phyloP scores from a whole-genome alignment of 805 yeast genomes.

The Kockiozyma suomiensis region DNA sequence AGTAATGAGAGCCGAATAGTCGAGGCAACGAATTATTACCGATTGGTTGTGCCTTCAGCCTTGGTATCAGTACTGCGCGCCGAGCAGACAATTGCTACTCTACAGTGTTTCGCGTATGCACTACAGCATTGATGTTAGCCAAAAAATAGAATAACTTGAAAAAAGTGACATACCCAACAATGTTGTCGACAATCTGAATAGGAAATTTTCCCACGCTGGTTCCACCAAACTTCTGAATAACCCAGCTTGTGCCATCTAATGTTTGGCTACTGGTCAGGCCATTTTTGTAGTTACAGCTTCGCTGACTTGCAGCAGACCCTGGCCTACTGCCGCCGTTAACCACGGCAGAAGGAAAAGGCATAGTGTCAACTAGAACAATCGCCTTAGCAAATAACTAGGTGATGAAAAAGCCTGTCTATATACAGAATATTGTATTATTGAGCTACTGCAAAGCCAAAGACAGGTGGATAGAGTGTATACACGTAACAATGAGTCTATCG shows the following conservation, averaged over 20 bases:
- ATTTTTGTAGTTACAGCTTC: slow-evolving; percentile 7
- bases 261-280: slow-evolving; percentile 22
- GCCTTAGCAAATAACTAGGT: neutral
- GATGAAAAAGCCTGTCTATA: neutral
- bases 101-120: slow-evolving; percentile 55
- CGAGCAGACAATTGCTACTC: slow-evolving; percentile 93
- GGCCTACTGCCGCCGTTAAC: slow-evolving; percentile 9
- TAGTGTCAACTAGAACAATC: neutral
- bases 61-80: slow-evolving; percentile 92
- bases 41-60: slow-evolving; percentile 92
- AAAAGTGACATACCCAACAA: slow-evolving; percentile 49
- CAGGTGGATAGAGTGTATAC: too few species aligned
- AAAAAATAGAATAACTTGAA: neutral
- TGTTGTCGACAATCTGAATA: slow-evolving; percentile 77
- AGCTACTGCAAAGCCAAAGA: too few species aligned
- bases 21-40: slow-evolving; percentile 13
- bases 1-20: neutral
- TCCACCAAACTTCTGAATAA: slow-evolving; percentile 95
- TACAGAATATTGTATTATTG: too few species aligned
- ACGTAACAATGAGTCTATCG: too few species aligned
- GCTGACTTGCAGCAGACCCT: slow-evolving; percentile 13
- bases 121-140: slow-evolving; percentile 39
- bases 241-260: slow-evolving; percentile 48
- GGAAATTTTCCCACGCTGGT: slow-evolving; percentile 97
- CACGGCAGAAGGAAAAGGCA: slow-evolving; percentile 3